A percentile compares a stretch with the other conserved stretches of the same genome.
Evolutionary conservation across 352 stramenopile genomes (phyloP).

Genomic region (Stephanocyclus meneghinianus): DNA sequence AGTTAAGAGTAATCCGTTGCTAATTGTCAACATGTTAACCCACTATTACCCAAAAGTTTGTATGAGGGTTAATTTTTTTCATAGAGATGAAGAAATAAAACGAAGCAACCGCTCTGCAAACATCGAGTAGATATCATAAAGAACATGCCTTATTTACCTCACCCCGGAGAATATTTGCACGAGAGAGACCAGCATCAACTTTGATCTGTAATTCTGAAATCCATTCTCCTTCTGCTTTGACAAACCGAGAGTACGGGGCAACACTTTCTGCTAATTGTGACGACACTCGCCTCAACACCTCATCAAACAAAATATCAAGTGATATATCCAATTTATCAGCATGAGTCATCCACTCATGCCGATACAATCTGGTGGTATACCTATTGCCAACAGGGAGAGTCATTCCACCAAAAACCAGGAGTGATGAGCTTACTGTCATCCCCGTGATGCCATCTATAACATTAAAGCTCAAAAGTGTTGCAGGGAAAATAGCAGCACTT

Average conservation of each 20-base stretch:
- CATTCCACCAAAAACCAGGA: slow-evolving; percentile 30
- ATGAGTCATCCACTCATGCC: slow-evolving; percentile 52
- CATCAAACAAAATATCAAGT: slow-evolving; percentile 45
- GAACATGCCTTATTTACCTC: slow-evolving; percentile 45
- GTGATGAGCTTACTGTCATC: slow-evolving; percentile 2
- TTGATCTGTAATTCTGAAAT: slow-evolving; percentile 55
- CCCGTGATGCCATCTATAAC: slow-evolving; percentile 46
- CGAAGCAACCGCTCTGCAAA: too few species aligned
- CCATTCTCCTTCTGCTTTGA: slow-evolving; percentile 61
- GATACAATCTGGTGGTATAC: slow-evolving; percentile 38
- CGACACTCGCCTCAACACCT: slow-evolving; percentile 57
- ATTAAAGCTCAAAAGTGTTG: slow-evolving; percentile 18
- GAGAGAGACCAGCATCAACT: slow-evolving; percentile 33
- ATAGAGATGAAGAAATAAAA: too few species aligned
- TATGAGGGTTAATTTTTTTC: too few species aligned
- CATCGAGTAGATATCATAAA: background rate
- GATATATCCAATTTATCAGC: slow-evolving; percentile 45
- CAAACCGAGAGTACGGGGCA: slow-evolving; percentile 70
- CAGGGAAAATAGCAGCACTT: slow-evolving; percentile 28
- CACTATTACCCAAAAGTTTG: too few species aligned
- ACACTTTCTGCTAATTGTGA: slow-evolving; percentile 65
- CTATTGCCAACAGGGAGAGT: slow-evolving; percentile 42
- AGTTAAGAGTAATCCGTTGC: too few species aligned
- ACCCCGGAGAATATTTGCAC: slow-evolving; percentile 25
- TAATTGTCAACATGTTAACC: too few species aligned